Base-by-base conservation (phyloP, 257 asterid species). In the Marsdenia floribunda region DNA sequence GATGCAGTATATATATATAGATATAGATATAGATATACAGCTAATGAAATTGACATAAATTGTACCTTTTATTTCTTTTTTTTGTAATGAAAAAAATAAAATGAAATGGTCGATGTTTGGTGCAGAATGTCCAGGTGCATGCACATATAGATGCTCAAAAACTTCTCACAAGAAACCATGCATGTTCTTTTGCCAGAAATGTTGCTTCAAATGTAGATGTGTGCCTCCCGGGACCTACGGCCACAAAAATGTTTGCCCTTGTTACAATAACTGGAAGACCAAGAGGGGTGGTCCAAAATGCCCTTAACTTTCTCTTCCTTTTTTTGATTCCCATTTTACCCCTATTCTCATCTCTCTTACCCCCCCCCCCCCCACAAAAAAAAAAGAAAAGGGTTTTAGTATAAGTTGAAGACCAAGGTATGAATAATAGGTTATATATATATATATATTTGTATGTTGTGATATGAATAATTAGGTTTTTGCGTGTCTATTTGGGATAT, bases 261-360 rank as follows among this genome's bases (percentile, higher is more conserved):
- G 92, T 80, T 89, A 88, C 83, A 88, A 89, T 76, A 87, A 88
- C 86, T 90, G 91, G 93, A 90, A 90, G 79, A 90, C 96, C 79
- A 83, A 87, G 76, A 72, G 68, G 76, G 93, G 93, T 47, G 88
- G 90, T 58, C 96, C 96, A 0, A 90, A 90, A 75, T 90, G 93
- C 81, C 91, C 93, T 26, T 87, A 59, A 46, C 16, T 54, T 16
- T 52, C 6, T 3, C 0, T 3, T 52, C 57, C 12, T 11, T 47
- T 7, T 47, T 13, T 49, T 49, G n/a, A 14, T 49, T 49, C 49
- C 49, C 49, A 44, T 49, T 52, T 16, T 52, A 52, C n/a, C 58
- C 58, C 58, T 50, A 13, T 38, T 73, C 40, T 37, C 40, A 37
- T n/a, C n/a, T n/a, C n/a, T n/a, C n/a, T n/a, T n/a, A n/a, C n/a